These are phyloP conservation scores for Quercus bicolor DNA, from an alignment of 306 rosid genomes.

Conservation along the genomic window DNA sequence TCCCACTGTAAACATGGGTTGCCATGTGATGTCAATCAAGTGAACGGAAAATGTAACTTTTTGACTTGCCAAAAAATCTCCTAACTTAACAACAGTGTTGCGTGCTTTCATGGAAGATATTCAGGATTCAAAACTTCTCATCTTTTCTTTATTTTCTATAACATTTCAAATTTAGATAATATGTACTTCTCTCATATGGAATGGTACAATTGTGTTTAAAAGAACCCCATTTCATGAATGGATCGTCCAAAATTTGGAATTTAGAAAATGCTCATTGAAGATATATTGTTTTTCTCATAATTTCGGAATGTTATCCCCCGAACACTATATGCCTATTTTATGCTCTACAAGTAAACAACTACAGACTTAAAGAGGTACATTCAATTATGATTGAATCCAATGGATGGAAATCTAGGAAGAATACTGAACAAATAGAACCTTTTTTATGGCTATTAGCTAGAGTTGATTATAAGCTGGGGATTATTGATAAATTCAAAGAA, in stretches of 20 bases:
- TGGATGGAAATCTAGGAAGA: not conserved
- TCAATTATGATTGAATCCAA: not conserved
- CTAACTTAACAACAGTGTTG: no score
- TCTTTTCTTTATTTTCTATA: no score
- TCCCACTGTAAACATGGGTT: no score
- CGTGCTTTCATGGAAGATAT: no score
- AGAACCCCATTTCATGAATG: not conserved
- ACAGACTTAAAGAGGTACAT: not conserved
- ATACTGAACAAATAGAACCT: not conserved
- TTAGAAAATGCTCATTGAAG: not conserved
- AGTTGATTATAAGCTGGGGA: conserved; percentile 4
- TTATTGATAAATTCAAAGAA: not conserved
- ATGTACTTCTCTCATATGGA: not conserved
- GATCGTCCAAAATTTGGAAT: not conserved
- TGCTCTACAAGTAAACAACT: not conserved
- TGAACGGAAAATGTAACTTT: no score
- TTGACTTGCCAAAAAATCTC: no score
- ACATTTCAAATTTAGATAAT: no score
- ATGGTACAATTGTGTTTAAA: not conserved
- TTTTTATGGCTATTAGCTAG: conserved; percentile 7
- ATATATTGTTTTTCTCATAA: not conserved
- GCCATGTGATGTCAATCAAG: no score
- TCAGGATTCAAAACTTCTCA: no score
- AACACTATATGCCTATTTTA: not conserved
- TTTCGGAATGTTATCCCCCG: not conserved